phyloP scores from a whole-genome alignment of 768 basidiomycete species.

The Mycena olivaceomarginata region DNA sequence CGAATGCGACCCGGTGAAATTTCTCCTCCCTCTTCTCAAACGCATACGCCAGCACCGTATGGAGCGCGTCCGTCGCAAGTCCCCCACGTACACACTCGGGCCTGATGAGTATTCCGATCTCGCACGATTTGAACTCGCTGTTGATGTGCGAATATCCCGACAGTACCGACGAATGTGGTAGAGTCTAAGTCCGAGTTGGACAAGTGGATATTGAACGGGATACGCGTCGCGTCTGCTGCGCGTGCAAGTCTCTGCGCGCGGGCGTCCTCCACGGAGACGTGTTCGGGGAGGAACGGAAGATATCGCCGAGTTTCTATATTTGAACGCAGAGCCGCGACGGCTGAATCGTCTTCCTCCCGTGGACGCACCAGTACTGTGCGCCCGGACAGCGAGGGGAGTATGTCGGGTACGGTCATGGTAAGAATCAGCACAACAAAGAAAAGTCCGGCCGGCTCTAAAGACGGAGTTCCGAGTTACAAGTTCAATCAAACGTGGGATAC shows the following conservation, averaged over 20 bases:
- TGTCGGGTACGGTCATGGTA: background rate
- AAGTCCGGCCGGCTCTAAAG: background rate
- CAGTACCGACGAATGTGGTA: constrained; percentile 57
- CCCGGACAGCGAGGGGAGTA: constrained; percentile 43
- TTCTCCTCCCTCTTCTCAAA: constrained; percentile 60
- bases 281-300: constrained; percentile 62
- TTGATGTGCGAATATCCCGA: constrained; percentile 64
- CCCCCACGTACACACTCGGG: constrained; percentile 62
- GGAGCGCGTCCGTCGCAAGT: constrained; percentile 66
- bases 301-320: constrained; percentile 62
- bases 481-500: too few relatives aligned
- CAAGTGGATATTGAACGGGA: constrained; percentile 60
- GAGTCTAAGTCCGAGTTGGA: constrained; percentile 33
- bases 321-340: constrained; percentile 58
- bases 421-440: background rate
- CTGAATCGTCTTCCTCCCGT: constrained; percentile 57
- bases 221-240: constrained; percentile 54
- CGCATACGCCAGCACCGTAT: constrained; percentile 60
- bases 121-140: constrained; percentile 56
- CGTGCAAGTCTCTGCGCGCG: constrained; percentile 58
- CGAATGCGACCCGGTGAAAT: constrained; percentile 64
- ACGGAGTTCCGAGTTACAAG: background rate
- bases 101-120: constrained; percentile 63
- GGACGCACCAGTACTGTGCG: constrained; percentile 61
- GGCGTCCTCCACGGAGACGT: constrained; percentile 59